phyloP scores from a whole-genome alignment of 768 basidiomycete species.

The Stropharia rugosoannulata region DNA sequence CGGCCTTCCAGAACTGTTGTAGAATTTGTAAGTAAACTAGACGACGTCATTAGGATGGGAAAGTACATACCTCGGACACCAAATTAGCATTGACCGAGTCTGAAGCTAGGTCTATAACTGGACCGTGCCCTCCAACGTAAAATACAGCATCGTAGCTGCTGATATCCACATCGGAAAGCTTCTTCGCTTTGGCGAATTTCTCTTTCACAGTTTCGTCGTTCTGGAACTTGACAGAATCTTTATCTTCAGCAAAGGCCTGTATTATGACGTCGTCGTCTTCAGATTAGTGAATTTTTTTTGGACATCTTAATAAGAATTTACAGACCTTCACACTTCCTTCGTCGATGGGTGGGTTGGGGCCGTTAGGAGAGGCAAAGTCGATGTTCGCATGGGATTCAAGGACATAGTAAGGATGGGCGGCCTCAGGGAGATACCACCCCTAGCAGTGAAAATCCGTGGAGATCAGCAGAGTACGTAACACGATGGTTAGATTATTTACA shows the following conservation, averaged over 20 bases:
- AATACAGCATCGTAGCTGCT: constrained; percentile 73
- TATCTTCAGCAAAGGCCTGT: constrained; percentile 52
- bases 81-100: constrained; percentile 59
- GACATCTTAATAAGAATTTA: not conserved
- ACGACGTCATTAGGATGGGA: not conserved
- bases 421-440: constrained; percentile 82
- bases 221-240: constrained; percentile 56
- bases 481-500: constrained; percentile 29
- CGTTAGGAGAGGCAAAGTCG: constrained; percentile 60
- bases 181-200: constrained; percentile 57
- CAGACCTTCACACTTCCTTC: constrained; percentile 48
- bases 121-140: constrained; percentile 80
- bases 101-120: constrained; percentile 66
- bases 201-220: constrained; percentile 49
- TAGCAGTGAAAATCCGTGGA: constrained; percentile 19
- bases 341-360: constrained; percentile 74
- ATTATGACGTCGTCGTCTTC: not conserved
- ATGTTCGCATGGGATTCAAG: constrained; percentile 49
- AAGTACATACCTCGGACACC: constrained; percentile 46
- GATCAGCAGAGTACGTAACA: not conserved
- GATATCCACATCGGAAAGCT: constrained; percentile 55
- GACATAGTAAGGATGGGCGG: constrained; percentile 69
- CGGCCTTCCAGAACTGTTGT: constrained; percentile 62
- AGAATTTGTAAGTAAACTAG: not conserved
- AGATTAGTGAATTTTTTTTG: not conserved